Base-by-base conservation (phyloP, 1,284 basidiomycete species). In the Malassezia slooffiae region DNA sequence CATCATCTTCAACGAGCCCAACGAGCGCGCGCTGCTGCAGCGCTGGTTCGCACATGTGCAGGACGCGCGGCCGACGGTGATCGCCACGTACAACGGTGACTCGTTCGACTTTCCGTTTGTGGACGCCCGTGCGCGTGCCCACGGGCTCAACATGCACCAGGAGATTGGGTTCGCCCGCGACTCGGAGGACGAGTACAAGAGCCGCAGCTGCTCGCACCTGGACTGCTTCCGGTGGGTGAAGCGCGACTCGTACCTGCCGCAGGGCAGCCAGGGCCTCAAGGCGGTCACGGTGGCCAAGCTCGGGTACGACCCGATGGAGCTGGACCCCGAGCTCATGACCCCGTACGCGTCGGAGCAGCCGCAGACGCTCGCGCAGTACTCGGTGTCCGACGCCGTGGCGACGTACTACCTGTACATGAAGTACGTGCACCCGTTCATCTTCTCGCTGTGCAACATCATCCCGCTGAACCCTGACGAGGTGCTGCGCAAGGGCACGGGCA, bases 371-470 rank as follows among this genome's bases (percentile, higher is more conserved):
- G 91, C 93, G 0, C 85, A 91, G 64, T 99, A 99, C 72, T 97
- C 93, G 58, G 93, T 99, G 21, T 99, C 93, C 69, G 93, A 99
- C 76, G 93, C 93, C 1, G 93, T 97, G 4, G 93, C 93, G 17
- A 97, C 93, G 1, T 97, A 99, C 71, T 97, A 97, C 70, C 78
- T 99, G 34, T 97, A 99, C 75, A 97, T 97, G 93, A 99, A 97
- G 86, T 97, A 99, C 68, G 90, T 99, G 10, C 90, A 97, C 66
- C 93, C 93, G 0, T 99, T 99, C 77, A 89, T 97, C 62, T 99
- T 99, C 74, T 97, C 91, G 20, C 75, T 99, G 26, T 97, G 93
- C 74, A 97, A 95, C 75, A 97, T 97, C 70, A 97, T 99, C 61
- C 93, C 93, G 13, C 78, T 99, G 45, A 84, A 83, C 62, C 89